Percentiles rank a stretch among this genome's conserved stretches.
Conservation (phyloP, 1,284 basidiomycete species). For the Schizophyllum commune region DNA sequence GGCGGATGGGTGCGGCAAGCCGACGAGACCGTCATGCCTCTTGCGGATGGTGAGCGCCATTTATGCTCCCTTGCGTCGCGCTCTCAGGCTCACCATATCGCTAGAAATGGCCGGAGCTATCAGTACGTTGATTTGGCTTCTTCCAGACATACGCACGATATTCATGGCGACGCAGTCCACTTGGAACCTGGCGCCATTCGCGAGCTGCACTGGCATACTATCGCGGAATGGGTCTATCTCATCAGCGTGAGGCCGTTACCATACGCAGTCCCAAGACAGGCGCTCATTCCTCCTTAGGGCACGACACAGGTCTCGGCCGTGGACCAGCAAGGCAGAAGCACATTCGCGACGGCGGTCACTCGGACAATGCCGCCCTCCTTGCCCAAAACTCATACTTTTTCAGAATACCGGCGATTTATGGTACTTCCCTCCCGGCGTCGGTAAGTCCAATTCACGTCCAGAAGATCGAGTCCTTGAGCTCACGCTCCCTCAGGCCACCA, state of each 20-base stretch:
- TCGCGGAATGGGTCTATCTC: conserved; percentile 27
- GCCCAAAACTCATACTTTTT: not conserved
- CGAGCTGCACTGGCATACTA: conserved; percentile 57
- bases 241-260: conserved; percentile 30
- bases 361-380: no score
- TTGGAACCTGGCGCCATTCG: conserved; percentile 46
- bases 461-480: not conserved
- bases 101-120: conserved; percentile 17
- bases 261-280: conserved; percentile 33
- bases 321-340: conserved; percentile 38
- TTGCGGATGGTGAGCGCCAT: not conserved
- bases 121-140: not conserved
- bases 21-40: conserved; percentile 22
- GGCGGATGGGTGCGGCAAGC: conserved; percentile 56
- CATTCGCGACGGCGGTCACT: conserved; percentile 33
- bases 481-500: conserved; percentile 26
- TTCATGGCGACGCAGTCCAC: conserved; percentile 44
- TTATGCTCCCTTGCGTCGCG: conserved; percentile 20
- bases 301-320: conserved; percentile 39
- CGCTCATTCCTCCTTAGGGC: conserved; percentile 8
- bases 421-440: conserved; percentile 47
- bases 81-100: conserved; percentile 35
- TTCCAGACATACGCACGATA: not conserved
- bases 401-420: conserved; percentile 38
- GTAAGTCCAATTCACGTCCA: not conserved